These are phyloP conservation scores for Litsea cubeba DNA, from an alignment of 164 flowering plant genomes.

Conservation along the genomic window DNA sequence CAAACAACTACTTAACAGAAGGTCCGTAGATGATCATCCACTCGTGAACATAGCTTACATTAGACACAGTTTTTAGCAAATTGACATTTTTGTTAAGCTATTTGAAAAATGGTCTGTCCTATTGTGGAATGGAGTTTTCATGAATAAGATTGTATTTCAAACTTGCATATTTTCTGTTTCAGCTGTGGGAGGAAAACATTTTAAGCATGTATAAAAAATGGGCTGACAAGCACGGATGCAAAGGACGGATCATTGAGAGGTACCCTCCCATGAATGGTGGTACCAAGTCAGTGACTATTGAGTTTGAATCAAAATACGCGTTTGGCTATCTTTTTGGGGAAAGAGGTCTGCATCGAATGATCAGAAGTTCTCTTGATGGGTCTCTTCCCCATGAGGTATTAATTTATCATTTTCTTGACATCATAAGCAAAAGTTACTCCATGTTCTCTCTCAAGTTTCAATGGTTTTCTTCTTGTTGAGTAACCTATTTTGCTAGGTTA, in stretches of 20 bases:
- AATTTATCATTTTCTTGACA: neutral
- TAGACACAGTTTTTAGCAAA: neutral
- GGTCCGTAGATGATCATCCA: neutral
- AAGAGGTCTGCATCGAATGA: slow-evolving; percentile 60
- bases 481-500: too few relatives aligned
- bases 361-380: slow-evolving; percentile 27
- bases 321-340: slow-evolving; percentile 87
- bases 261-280: slow-evolving; percentile 39
- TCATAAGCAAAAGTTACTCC: neutral
- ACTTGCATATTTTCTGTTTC: slow-evolving; percentile 12
- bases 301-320: slow-evolving; percentile 67
- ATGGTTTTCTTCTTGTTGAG: too few relatives aligned
- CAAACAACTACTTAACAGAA: too few relatives aligned
- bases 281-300: slow-evolving; percentile 55
- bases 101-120: neutral
- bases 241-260: slow-evolving; percentile 60
- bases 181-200: slow-evolving; percentile 77
- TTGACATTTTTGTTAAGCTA: too few relatives aligned
- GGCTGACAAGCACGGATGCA: slow-evolving; percentile 72
- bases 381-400: slow-evolving; percentile 41
- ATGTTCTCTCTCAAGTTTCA: too few relatives aligned
- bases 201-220: slow-evolving; percentile 71
- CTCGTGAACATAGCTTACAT: neutral
- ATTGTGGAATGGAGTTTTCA: neutral
- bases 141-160: neutral